These are phyloP conservation scores for Choanephora cucurbitarum DNA, from an alignment of 371 early-diverging fungal species.

Conservation along the genomic window DNA sequence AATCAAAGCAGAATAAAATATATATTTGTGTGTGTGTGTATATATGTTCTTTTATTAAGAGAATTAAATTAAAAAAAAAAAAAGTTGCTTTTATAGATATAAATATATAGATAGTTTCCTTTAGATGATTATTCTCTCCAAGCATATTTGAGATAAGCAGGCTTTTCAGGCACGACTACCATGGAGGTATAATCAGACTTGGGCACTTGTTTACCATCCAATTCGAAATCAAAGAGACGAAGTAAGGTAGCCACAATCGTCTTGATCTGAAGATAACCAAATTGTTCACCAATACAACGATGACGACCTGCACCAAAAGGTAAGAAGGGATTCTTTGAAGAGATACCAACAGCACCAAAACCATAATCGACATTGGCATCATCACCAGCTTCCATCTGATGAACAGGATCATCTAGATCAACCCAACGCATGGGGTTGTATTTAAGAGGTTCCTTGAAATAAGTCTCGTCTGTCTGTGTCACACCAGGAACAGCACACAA, in stretches of 20 bases:
- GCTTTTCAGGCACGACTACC: conserved; percentile 84
- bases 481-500: conserved; percentile 86
- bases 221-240: conserved; percentile 70
- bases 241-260: conserved; percentile 83
- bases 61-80: no score
- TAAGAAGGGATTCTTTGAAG: conserved; percentile 79
- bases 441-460: conserved; percentile 76
- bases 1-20: conserved; percentile 38
- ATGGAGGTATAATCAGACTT: conserved; percentile 86
- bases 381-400: conserved; percentile 52
- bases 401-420: conserved; percentile 49
- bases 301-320: conserved; percentile 98
- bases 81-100: not conserved
- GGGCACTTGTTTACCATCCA: conserved; percentile 71
- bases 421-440: conserved; percentile 87
- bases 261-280: conserved; percentile 96
- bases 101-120: no score
- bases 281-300: conserved; percentile 97
- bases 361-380: conserved; percentile 85
- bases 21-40: no score
- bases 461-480: conserved; percentile 75
- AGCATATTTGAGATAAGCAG: conserved; percentile 65
- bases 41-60: no score
- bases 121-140: conserved; percentile 69
- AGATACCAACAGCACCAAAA: conserved; percentile 80